Conservation (phyloP, 257 asterid species). For the Agastache rugosa region DNA sequence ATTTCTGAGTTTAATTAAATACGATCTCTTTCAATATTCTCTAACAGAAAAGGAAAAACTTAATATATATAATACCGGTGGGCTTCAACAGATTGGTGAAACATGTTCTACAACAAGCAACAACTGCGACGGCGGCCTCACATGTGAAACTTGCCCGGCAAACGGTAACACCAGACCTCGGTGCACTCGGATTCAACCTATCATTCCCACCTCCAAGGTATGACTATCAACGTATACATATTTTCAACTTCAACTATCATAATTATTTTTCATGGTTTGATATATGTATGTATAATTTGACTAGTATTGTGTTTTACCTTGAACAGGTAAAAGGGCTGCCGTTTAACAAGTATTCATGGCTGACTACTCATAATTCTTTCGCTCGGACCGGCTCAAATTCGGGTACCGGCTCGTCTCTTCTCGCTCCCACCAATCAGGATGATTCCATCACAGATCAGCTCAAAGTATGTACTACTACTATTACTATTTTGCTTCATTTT, state of each 20-base stretch:
- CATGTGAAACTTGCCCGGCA: constrained; percentile 67
- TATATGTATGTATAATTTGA: neutral
- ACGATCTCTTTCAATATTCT: too few species aligned
- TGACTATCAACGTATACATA: too few species aligned
- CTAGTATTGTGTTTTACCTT: neutral
- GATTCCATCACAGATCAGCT: constrained; percentile 74
- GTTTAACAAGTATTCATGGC: constrained; percentile 74
- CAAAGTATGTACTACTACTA: constrained; percentile 44
- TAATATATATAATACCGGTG: too few species aligned
- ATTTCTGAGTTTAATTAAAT: neutral
- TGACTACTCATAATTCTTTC: constrained; percentile 82
- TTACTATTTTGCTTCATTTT: too few species aligned
- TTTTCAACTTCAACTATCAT: too few species aligned
- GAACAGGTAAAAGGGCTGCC: constrained; percentile 63
- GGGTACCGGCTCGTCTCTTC: constrained; percentile 59
- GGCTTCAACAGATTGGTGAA: constrained; percentile 63
- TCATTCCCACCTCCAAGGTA: constrained; percentile 71
- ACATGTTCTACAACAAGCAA: constrained; percentile 58
- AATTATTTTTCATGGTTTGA: too few species aligned
- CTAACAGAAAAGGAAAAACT: too few species aligned
- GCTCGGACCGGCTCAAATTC: constrained; percentile 63
- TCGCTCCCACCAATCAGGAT: constrained; percentile 79
- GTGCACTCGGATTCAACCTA: constrained; percentile 72
- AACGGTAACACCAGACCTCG: constrained; percentile 82
- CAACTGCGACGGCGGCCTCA: constrained; percentile 64